Base-by-base conservation (phyloP, 768 basidiomycete species). In the Strobilomyces confusus region DNA sequence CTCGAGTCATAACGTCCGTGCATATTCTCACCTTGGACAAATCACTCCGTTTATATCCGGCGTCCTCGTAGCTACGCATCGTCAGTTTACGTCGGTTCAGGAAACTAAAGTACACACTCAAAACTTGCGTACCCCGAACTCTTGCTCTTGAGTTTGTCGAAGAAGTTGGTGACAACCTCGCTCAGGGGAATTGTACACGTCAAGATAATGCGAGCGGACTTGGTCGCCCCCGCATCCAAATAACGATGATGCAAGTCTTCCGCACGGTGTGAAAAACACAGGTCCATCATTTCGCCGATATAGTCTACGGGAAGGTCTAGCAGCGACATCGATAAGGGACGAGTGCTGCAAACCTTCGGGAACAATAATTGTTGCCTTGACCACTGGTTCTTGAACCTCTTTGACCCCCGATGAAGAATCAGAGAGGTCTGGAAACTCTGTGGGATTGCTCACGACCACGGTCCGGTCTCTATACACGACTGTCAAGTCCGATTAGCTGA, bases 151-250 rank as follows among this genome's bases (percentile, higher is more conserved):
- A 99, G 79, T 64, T 89, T 84, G 67, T 95, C 90, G 67, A 97
- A 98, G 69, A 99, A 98, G 70, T 93, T 84, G 2, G 90, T 92
- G 3, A 98, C 92, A 51, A 98, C 90, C 70, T 95, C 92, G 63
- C 86, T 87, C 58, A 98, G 73, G 20, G 95, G 95, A n/a, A 98
- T 66, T 2, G 75, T 79, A 63, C 91, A 95, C 13, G 82, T 87
- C 58, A 98, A 71, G 49, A 95, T 88, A 36, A 89, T 80, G 23
- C 92, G 83, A 9, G 86, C 73, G 7, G 69, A 69, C 22, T 52
- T 46, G 3, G 63, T 54, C n/a, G 37, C 48, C 20, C 72, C 69
- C n/a, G 72, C 68, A 49, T 95, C 92, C 19, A 98, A 77, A 65
- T 95, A 92, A 30, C 80, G 80, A 71, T 95, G 87, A 36, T 94